Evolutionary conservation across 192 early-diverging fungal species (phyloP).

Genomic region (Coemansia sp.): DNA sequence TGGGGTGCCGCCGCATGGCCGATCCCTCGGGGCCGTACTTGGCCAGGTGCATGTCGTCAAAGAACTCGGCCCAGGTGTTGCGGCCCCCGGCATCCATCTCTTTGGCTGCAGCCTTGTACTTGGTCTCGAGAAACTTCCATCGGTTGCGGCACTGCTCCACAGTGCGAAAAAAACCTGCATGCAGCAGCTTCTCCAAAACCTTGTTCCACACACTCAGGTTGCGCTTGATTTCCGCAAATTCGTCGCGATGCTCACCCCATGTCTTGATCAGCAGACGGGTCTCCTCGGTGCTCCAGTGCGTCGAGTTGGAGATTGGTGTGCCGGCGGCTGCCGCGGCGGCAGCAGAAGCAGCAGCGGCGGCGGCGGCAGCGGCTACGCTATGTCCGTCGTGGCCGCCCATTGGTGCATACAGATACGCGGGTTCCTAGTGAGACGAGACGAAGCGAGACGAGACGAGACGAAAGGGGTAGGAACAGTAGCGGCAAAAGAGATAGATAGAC

Average conservation of each 20-base stretch:
- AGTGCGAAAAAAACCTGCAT: constrained; percentile 44
- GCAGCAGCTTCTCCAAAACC: constrained; percentile 43
- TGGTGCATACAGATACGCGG: constrained; percentile 9
- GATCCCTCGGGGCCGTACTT: constrained; percentile 18
- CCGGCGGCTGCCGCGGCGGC: constrained; percentile 2
- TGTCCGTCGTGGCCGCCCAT: constrained; percentile 22
- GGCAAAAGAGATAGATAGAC: no score
- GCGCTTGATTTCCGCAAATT: constrained; percentile 53
- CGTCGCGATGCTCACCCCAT: constrained; percentile 49
- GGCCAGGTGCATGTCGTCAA: constrained; percentile 42
- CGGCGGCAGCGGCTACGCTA: constrained; percentile 11
- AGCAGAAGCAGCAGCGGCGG: constrained; percentile 17
- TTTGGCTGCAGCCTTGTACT: constrained; percentile 30
- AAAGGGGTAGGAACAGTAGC: no score
- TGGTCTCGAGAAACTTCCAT: constrained; percentile 52
- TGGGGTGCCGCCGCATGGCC: background rate
- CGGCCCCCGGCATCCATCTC: constrained; percentile 18
- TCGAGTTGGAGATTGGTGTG: constrained; percentile 35
- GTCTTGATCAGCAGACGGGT: constrained; percentile 43
- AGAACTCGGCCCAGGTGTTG: constrained; percentile 45
- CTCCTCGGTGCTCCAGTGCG: constrained; percentile 52
- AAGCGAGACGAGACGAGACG: no score
- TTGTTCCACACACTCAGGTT: constrained; percentile 52
- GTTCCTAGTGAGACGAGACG: constrained; percentile 2
- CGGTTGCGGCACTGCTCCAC: constrained; percentile 53